Evolutionary conservation across 805 yeast species (phyloP), one percentile per base, ranked within the genome.

Genomic region (Starmerella stellata): DNA sequence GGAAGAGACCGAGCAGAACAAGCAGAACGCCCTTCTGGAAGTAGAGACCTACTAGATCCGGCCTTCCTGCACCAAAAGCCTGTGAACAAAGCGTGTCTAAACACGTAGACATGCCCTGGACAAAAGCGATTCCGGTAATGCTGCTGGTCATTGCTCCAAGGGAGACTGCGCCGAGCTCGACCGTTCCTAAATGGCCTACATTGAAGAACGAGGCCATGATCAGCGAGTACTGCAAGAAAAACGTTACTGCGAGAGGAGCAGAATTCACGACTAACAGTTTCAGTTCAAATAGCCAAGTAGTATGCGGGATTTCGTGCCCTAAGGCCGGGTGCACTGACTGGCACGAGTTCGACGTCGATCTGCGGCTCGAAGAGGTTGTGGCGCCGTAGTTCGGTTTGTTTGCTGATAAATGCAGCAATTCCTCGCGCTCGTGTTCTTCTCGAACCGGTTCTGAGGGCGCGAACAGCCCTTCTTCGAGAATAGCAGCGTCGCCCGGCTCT

Each of bases 1-100:
- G 70, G 43, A 75, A 35, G 54, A 61, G 55, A 50, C 73, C 56
- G 4, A 66, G 45, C 25, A 75, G 58, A 2, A 80, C 70, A 44
- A 82, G 65, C 2, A 73, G 64, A 20, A 74, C 64, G 52, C 85
- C 78, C 48, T 79, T 67, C 54, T 78, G 90, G 48, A 76, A 61
- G 56, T 79, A 80, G 15, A 72, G 53, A 0, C 92, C 92, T 3
- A 80, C 92, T 44, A 74, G 64, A 34, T 68, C 64, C 43, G 65
- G 67, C 40, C 75, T 70, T 18, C 77, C 78, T 5, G 90, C 78
- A 7, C 93, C 93, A 55, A 70, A 80, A 0, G 92, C 87, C 56
- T 80, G 92, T 1, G 93, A 77, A 51, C 90, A 78, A 28, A 80
- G 62, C 0, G 92, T 78, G 53, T 80, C 93, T 43, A 80, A 63